Conservation (phyloP, 2,329 filamentous ascomycete species). For the Aspergillus sergii region DNA sequence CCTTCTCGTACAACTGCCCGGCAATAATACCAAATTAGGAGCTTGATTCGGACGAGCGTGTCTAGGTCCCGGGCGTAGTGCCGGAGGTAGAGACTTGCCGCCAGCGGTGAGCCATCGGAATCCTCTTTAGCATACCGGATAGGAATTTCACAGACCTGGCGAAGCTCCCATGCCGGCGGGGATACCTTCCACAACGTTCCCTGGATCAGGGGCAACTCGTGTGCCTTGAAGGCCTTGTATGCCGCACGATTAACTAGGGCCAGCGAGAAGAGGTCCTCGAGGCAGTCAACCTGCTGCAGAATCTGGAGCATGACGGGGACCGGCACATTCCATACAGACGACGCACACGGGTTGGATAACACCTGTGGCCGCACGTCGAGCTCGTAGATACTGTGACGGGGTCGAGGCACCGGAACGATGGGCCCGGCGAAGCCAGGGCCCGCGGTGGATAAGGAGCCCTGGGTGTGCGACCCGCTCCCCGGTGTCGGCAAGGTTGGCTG, state of each 20-base stretch:
- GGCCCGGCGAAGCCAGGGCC: too few relatives aligned
- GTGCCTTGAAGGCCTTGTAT: conserved; percentile 12
- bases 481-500: neutral
- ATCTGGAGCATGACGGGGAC: neutral
- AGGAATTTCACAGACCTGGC: conserved; percentile 2
- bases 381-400: neutral
- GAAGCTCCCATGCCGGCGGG: conserved; percentile 15
- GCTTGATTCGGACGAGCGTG: conserved; percentile 10
- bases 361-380: neutral
- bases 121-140: neutral
- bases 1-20: neutral
- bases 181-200: conserved; percentile 6
- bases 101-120: conserved; percentile 5
- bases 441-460: too few relatives aligned
- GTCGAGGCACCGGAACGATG: neutral
- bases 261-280: conserved; percentile 11
- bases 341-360: neutral
- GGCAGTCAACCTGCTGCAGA: conserved; percentile 8
- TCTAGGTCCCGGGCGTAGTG: conserved; percentile 10
- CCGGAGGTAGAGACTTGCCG: conserved; percentile 12
- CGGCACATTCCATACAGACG: neutral
- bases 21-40: conserved; percentile 8
- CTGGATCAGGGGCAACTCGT: neutral
- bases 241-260: conserved; percentile 7
- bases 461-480: neutral